A percentile compares a stretch with the other conserved stretches of the same genome.
These are phyloP conservation scores for Silene vulgaris DNA, from an alignment of 179 eudicot genomes.

Conservation along the genomic window DNA sequence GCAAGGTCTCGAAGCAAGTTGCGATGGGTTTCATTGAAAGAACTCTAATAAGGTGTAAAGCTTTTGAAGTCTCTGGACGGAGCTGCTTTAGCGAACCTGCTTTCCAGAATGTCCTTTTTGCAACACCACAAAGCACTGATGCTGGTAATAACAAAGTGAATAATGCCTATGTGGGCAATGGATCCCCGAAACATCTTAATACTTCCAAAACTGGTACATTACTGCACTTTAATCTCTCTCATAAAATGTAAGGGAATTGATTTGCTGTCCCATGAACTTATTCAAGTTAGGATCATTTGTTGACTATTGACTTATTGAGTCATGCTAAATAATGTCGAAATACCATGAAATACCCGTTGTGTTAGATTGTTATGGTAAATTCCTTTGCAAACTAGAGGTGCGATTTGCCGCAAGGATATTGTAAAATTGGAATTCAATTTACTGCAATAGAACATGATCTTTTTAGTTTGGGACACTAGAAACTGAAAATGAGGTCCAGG, in stretches of 20 bases:
- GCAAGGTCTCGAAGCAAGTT: slow-evolving; percentile 50
- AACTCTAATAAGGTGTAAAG: slow-evolving; percentile 43
- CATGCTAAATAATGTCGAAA: neutral
- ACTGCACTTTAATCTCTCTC: neutral
- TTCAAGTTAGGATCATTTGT: neutral
- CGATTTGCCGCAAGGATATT: neutral
- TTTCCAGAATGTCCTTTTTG: slow-evolving; percentile 37
- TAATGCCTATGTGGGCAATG: slow-evolving; percentile 20
- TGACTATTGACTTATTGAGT: neutral
- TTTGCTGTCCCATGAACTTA: neutral
- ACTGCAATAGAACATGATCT: neutral
- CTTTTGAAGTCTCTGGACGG: slow-evolving; percentile 41
- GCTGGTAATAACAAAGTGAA: slow-evolving; percentile 20
- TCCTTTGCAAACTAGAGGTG: neutral
- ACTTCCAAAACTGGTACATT: slow-evolving; percentile 37
- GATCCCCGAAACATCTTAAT: slow-evolving; percentile 29
- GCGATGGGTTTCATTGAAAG: slow-evolving; percentile 47
- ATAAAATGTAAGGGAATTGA: neutral
- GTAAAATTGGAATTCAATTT: neutral
- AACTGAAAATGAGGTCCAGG: neutral
- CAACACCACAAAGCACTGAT: slow-evolving; percentile 29
- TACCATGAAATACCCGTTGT: neutral
- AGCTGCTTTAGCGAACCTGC: slow-evolving; percentile 49
- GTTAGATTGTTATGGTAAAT: neutral
- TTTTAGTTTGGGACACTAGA: neutral